Conservation (phyloP, 108 stramenopile genomes). For the Chaetoceros muelleri region DNA sequence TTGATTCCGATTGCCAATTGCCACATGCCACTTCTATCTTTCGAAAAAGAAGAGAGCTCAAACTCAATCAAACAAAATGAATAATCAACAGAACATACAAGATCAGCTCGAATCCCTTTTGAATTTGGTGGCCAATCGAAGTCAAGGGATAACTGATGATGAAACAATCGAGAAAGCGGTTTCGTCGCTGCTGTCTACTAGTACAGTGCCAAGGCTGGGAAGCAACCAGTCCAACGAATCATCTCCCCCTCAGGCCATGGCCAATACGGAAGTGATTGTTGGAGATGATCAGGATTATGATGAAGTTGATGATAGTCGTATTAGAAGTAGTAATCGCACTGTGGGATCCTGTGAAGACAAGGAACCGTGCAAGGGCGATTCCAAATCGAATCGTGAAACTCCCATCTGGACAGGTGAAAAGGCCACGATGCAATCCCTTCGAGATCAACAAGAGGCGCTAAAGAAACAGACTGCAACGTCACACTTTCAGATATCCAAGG, state of each 20-base stretch:
- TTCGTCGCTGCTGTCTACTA: not conserved
- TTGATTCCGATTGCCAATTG: no score
- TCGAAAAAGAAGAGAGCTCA: no score
- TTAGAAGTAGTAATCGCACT: not conserved
- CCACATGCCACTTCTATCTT: no score
- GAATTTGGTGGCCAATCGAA: not conserved
- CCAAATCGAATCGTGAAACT: not conserved
- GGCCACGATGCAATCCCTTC: constrained; percentile 3
- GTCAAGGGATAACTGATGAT: not conserved
- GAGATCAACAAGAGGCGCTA: not conserved
- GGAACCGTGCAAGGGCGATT: not conserved
- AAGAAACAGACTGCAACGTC: not conserved
- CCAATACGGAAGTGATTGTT: not conserved
- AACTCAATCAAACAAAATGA: not conserved
- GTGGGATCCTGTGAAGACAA: not conserved
- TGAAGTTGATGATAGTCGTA: constrained; percentile 14
- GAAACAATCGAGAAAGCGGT: not conserved
- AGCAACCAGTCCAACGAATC: not conserved
- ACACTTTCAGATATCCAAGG: not conserved
- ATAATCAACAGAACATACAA: not conserved
- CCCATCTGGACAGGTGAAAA: constrained; percentile 2
- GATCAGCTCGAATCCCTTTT: not conserved
- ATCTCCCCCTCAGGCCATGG: not conserved
- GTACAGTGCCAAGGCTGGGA: no score
- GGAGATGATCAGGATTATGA: constrained; percentile 26